phyloP scores from a whole-genome alignment of 768 basidiomycete genomes.

The Xerocomellus chrysenteron region DNA sequence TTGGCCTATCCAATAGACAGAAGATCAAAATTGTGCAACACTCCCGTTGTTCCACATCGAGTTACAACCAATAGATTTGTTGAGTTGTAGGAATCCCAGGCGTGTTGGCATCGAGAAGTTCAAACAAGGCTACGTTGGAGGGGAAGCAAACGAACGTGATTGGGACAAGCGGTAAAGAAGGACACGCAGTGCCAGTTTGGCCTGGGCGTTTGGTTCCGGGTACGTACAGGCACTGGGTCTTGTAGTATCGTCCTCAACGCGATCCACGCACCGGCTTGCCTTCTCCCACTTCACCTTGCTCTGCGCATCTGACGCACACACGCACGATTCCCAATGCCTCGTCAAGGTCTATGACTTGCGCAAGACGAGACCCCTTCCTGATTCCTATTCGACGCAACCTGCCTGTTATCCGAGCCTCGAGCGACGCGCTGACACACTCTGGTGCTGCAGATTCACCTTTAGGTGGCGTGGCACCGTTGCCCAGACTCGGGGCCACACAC shows the following conservation, averaged over 20 bases:
- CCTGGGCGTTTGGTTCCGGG: constrained; percentile 83
- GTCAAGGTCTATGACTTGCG: no score
- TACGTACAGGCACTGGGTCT: constrained; percentile 62
- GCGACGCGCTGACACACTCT: no score
- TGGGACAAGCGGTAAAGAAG: background rate
- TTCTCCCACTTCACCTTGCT: no score
- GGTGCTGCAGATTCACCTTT: no score
- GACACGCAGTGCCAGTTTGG: constrained; percentile 65
- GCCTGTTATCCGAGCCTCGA: no score
- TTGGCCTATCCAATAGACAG: background rate
- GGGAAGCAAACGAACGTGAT: constrained; percentile 3
- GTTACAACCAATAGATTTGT: background rate
- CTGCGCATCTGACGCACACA: no score
- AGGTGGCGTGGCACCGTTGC: no score
- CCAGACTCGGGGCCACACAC: no score
- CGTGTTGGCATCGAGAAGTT: constrained; percentile 49
- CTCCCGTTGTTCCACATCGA: background rate
- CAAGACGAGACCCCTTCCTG: no score
- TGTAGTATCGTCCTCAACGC: constrained; percentile 37
- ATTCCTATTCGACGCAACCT: no score
- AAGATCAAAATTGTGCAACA: constrained; percentile 4
- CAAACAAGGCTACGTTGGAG: constrained; percentile 52
- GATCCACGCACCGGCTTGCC: no score
- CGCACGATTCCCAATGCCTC: no score
- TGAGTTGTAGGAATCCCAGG: constrained; percentile 50